Evolutionary conservation across 805 yeast species (phyloP), one percentile per base, ranked within the genome.

Genomic region (Zygosaccharomyces kombuchaensis): DNA sequence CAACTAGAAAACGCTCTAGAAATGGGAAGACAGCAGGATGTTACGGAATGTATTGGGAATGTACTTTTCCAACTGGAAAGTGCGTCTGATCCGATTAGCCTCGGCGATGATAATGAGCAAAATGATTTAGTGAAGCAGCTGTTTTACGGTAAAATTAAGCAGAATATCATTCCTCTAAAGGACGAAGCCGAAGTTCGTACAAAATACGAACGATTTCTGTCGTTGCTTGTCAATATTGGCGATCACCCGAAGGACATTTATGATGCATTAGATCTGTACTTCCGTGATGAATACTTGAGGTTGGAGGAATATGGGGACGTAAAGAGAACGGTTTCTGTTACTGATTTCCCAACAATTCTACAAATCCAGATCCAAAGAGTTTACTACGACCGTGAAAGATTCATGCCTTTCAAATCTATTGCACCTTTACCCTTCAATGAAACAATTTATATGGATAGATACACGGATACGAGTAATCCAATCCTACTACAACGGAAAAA

Each of bases 331-430:
- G 76, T 90, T 38, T 78, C 90, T 0, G 76, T 91, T 3, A 73
- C 78, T 8, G 74, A 79, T 45, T 67, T 88, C 16, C 99, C 99
- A 0, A 81, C 82, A 5, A 77, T 93, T 41, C 65, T 93, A 40
- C 99, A 93, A 62, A 78, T 93, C 40, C 99, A 93, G 61, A 86
- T 93, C 6, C 98, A 90, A 66, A 75, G 99, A 60, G 98, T 93
- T 1, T 87, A 87, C 62, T 93, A 83, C 63, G 96, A 93, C 60
- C 74, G 89, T 36, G 82, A 73, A 44, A 67, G 76, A 10, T 74
- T 82, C 41, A 76, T 82, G 65, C 87, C 95, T 0, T 87, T 87
- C 58, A 93, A 93, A 62, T 82, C 89, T 2, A 75, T 78, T 35
- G 89, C 84, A 46, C 95, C 89, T 7, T 73, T 93, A 39, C 90